Base-by-base conservation (phyloP, 2,329 filamentous ascomycete species). In the Zymoseptoria brevis region DNA sequence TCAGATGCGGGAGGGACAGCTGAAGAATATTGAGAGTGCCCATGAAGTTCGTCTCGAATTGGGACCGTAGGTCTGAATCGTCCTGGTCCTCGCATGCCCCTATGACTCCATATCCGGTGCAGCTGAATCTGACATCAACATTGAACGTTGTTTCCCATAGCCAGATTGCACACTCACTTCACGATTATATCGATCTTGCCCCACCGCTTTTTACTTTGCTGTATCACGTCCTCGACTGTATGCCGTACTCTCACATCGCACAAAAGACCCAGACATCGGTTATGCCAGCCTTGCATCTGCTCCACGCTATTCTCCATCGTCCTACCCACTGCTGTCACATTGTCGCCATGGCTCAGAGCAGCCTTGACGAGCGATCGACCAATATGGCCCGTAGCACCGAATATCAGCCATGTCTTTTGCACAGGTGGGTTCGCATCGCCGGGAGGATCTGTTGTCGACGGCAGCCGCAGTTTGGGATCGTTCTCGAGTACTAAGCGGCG, bases 11-110 rank as follows among this genome's bases (percentile, higher is more conserved):
- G 45, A 97, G 77, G 1, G 88, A 92, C 19, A 89, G 79, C 73
- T 96, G 91, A 60, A 97, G 87, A 68, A 99, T 96, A 75, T 97
- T 89, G 60, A 97, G 76, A 0, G 91, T 95, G 57, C 94, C 94
- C 80, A 96, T 93, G 75, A 96, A 96, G 75, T 99, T 99, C 21
- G 92, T 96, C 79, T 95, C 90, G 76, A 97, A 96, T 74, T 97
- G 94, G 69, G 96, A 93, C 60, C 91, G 88, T 66, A 97, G 83
- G 71, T 97, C 94, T 73, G 91, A 87, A 72, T 96, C 90, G 73
- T 96, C 91, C 76, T 97, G 94, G 75, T 97, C 94, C 75, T 97
- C 94, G 75, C 92, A 96, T 1, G 93, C 87, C 26, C 90, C 93
- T 67, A 97, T 96, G 57, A 99, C 91, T 56, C 92, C 93, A 75